phyloP scores from a whole-genome alignment of 2,329 filamentous ascomycete genomes.

The Colletotrichum lupini region DNA sequence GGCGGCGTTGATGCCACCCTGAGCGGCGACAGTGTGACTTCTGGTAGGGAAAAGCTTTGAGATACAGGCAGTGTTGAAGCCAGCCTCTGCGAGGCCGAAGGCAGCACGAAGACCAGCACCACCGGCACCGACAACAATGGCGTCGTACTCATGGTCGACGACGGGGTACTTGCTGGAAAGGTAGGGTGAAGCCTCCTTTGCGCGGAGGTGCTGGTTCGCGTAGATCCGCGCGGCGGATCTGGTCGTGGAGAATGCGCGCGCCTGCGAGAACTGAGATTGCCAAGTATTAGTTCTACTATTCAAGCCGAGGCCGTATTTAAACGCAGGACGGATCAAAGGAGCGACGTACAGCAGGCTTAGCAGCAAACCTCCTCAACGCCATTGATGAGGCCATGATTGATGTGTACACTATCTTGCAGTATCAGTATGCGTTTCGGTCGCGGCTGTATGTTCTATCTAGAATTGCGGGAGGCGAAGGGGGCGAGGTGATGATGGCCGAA shows the following conservation, averaged over 20 bases:
- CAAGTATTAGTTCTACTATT: slow-evolving; percentile 7
- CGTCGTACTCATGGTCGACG: slow-evolving; percentile 99
- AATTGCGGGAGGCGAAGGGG: background rate
- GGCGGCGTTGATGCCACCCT: slow-evolving; percentile 89
- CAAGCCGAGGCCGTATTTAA: background rate
- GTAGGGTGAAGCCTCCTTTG: slow-evolving; percentile 91
- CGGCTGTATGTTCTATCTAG: background rate
- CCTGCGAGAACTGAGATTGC: slow-evolving; percentile 69
- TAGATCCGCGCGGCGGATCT: slow-evolving; percentile 86
- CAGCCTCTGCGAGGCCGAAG: slow-evolving; percentile 87
- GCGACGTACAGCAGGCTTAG: slow-evolving; percentile 65
- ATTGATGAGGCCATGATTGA: slow-evolving; percentile 70
- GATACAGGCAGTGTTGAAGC: slow-evolving; percentile 91
- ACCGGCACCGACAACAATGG: slow-evolving; percentile 89
- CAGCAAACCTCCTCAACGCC: slow-evolving; percentile 70
- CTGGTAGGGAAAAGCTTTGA: slow-evolving; percentile 88
- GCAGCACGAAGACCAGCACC: slow-evolving; percentile 85
- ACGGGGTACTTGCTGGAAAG: slow-evolving; percentile 93
- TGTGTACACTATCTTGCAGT: slow-evolving; percentile 6
- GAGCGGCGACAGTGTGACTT: slow-evolving; percentile 84
- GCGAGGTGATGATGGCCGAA: slow-evolving; percentile 2
- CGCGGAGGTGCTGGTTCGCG: slow-evolving; percentile 85
- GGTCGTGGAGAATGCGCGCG: slow-evolving; percentile 88
- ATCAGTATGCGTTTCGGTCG: slow-evolving; percentile 5
- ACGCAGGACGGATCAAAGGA: slow-evolving; percentile 8